Conservation (phyloP, 2,329 filamentous ascomycete genomes). For the Orbilia javanica region DNA sequence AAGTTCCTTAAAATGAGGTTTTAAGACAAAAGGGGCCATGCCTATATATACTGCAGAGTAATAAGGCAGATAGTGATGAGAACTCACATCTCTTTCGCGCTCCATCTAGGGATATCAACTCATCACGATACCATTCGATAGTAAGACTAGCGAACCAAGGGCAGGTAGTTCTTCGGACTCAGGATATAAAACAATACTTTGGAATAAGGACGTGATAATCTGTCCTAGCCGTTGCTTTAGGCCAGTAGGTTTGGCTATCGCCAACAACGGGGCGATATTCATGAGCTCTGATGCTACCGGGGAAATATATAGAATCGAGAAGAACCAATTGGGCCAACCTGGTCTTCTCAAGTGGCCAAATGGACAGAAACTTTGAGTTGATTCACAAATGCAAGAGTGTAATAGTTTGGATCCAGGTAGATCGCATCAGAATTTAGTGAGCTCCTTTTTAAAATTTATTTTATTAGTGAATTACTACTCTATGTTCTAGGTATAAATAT, state of each 20-base stretch:
- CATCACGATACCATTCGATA: conserved; percentile 34
- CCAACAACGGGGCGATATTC: neutral
- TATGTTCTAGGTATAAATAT: no score
- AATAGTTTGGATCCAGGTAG: no score
- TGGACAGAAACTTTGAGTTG: neutral
- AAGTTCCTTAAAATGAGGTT: conserved; percentile 4
- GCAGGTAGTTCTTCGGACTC: conserved; percentile 15
- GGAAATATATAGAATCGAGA: conserved; percentile 36
- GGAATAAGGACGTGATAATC: conserved; percentile 11
- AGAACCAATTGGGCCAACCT: neutral
- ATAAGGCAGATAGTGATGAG: no score
- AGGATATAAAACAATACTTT: conserved; percentile 35
- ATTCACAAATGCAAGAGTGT: neutral
- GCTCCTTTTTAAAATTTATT: neutral
- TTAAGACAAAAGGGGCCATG: neutral
- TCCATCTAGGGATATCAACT: conserved; percentile 57
- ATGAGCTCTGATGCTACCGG: conserved; percentile 52
- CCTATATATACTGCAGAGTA: neutral
- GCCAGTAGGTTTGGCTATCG: conserved; percentile 36
- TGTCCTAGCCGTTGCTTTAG: conserved; percentile 45
- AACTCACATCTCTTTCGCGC: neutral
- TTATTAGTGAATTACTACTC: conserved; percentile 12
- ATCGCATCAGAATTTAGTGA: no score
- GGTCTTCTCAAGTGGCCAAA: neutral
- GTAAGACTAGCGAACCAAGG: conserved; percentile 6